Percentiles rank a stretch among this genome's conserved stretches.
Conservation (phyloP, 306 rosid species). For the Rosa persica region DNA sequence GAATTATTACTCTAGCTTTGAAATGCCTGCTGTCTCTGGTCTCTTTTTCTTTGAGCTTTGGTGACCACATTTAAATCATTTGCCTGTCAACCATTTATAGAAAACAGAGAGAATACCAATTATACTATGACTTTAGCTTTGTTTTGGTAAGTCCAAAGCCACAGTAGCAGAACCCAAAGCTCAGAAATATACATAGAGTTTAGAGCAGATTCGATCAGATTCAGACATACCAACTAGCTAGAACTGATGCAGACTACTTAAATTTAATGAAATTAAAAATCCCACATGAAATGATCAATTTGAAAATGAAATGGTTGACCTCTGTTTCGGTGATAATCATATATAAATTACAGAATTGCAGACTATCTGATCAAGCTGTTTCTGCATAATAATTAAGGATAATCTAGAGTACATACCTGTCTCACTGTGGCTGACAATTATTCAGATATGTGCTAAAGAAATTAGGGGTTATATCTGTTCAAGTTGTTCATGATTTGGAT, state of each 20-base stretch:
- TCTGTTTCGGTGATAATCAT: background rate
- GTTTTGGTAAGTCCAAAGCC: background rate
- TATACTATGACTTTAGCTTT: background rate
- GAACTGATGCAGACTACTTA: background rate
- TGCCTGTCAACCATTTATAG: background rate
- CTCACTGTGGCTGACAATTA: background rate
- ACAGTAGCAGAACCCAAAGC: background rate
- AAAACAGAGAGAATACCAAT: constrained; percentile 2
- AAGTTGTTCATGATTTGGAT: constrained; percentile 30
- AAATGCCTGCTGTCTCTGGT: background rate
- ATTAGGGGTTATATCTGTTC: background rate
- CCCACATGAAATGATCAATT: background rate
- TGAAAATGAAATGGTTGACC: constrained; percentile 16
- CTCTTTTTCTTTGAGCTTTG: background rate
- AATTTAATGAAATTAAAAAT: background rate
- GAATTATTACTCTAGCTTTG: background rate
- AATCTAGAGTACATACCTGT: background rate
- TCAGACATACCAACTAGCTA: background rate
- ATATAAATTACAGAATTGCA: background rate
- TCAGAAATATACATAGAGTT: background rate
- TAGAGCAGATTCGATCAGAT: constrained; percentile 1
- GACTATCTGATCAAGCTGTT: background rate
- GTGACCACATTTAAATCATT: background rate
- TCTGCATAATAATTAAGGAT: background rate
- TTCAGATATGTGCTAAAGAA: background rate